Evolutionary conservation across 306 rosid species (phyloP), one percentile per base, ranked within the genome.

Genomic region (Herpetospermum pedunculosum): DNA sequence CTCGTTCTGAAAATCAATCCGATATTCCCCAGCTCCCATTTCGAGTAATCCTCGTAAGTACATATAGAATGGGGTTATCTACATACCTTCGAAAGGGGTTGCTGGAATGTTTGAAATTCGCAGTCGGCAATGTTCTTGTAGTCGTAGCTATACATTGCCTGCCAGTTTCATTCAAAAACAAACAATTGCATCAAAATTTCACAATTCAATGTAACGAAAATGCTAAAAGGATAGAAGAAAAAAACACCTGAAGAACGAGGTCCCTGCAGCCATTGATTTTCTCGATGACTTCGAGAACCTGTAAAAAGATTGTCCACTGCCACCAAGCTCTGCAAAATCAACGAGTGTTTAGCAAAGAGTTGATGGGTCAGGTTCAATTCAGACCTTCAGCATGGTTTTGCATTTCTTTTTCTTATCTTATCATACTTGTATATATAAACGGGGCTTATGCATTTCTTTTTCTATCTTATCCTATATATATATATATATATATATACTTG

Each of bases 211-310:
- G 28, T n/a, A n/a, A n/a, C n/a, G n/a, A n/a, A n/a, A n/a, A n/a
- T 16, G n/a, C 72, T 6, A 57, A 38, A 60, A 16, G 15, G 26
- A 53, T 4, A 12, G 43, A 7, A 18, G 1, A 18, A 48, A 47
- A 63, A 8, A 63, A 67, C 54, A 87, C 92, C 95, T 79, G 15
- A 91, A 58, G 21, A 83, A 76, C 34, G 88, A 79, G 58, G 83
- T 78, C 3, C 77, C 82, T 2, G 89, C 84, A 64, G 92, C 93
- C 97, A n/a, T n/a, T n/a, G n/a, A n/a, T n/a, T n/a, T n/a, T n/a
- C n/a, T n/a, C n/a, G n/a, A n/a, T n/a, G n/a, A n/a, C n/a, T n/a
- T n/a, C n/a, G n/a, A n/a, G n/a, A n/a, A n/a, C n/a, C n/a, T n/a
- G n/a, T n/a, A n/a, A n/a, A n/a, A n/a, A n/a, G n/a, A n/a, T n/a